phyloP scores from a whole-genome alignment of 192 early-diverging fungal genomes.

The Coemansia sp. region DNA sequence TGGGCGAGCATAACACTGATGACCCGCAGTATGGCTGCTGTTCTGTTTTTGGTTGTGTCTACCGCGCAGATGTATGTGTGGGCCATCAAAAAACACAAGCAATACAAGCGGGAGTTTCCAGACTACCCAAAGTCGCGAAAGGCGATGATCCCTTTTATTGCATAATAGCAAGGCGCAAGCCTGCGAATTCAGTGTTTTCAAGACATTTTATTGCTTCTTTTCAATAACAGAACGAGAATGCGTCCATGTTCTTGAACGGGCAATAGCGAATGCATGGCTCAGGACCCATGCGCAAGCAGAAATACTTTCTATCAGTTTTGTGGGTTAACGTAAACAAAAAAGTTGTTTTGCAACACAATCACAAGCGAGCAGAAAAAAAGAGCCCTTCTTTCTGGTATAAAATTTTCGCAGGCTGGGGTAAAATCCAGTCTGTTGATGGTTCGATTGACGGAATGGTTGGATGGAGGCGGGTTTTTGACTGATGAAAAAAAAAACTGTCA shows the following conservation, averaged over 20 bases:
- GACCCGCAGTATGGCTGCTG: constrained; percentile 67
- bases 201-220: neutral
- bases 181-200: neutral
- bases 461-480: neutral
- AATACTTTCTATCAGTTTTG: no score
- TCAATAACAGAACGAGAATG: neutral
- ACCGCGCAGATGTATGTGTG: constrained; percentile 90
- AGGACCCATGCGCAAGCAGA: no score
- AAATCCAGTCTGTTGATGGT: no score
- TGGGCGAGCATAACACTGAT: constrained; percentile 77
- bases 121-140: constrained; percentile 87
- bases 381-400: neutral
- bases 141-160: constrained; percentile 71
- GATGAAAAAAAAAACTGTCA: no score
- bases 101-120: constrained; percentile 87
- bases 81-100: constrained; percentile 95
- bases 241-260: neutral
- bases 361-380: neutral
- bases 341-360: neutral
- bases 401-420: no score
- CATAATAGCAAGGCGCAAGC: neutral
- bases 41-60: constrained; percentile 69
- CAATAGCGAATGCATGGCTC: no score
- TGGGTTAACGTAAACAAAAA: neutral
- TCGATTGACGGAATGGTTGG: neutral